Conservation (phyloP, 345 rosid genomes). For the Lepidium didymum region DNA sequence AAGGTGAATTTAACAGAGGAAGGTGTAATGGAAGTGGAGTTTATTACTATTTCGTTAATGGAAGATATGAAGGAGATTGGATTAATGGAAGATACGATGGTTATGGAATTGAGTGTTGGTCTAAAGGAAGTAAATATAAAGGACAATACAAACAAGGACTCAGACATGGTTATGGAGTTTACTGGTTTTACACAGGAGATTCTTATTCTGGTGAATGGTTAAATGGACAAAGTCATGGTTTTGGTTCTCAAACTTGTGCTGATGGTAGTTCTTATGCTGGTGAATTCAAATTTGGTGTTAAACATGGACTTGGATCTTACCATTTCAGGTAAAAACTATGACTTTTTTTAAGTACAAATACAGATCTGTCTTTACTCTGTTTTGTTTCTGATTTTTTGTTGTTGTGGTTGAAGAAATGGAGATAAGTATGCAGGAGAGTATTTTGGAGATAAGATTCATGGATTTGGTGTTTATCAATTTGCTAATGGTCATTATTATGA, state of each 20-base stretch:
- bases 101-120: slow-evolving; percentile 89
- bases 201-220: slow-evolving; percentile 89
- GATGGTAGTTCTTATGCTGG: slow-evolving; percentile 86
- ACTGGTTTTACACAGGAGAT: slow-evolving; percentile 83
- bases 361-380: background rate
- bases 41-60: slow-evolving; percentile 62
- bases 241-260: slow-evolving; percentile 77
- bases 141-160: slow-evolving; percentile 79
- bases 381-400: background rate
- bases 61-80: slow-evolving; percentile 96
- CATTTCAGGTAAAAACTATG: slow-evolving; percentile 93
- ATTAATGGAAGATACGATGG: slow-evolving; percentile 88
- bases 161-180: slow-evolving; percentile 78
- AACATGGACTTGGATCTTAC: slow-evolving; percentile 90
- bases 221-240: slow-evolving; percentile 93
- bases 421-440: slow-evolving; percentile 91
- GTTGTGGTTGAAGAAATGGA: slow-evolving; percentile 59
- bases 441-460: slow-evolving; percentile 89
- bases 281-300: slow-evolving; percentile 77
- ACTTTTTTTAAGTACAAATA: background rate
- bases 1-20: slow-evolving; percentile 84
- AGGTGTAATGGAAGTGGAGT: slow-evolving; percentile 93
- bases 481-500: slow-evolving; percentile 87
- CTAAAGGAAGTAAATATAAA: slow-evolving; percentile 82
- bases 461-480: slow-evolving; percentile 84